Evolutionary conservation across 768 basidiomycete species (phyloP).

Genomic region (Rhodotorula graminis): DNA sequence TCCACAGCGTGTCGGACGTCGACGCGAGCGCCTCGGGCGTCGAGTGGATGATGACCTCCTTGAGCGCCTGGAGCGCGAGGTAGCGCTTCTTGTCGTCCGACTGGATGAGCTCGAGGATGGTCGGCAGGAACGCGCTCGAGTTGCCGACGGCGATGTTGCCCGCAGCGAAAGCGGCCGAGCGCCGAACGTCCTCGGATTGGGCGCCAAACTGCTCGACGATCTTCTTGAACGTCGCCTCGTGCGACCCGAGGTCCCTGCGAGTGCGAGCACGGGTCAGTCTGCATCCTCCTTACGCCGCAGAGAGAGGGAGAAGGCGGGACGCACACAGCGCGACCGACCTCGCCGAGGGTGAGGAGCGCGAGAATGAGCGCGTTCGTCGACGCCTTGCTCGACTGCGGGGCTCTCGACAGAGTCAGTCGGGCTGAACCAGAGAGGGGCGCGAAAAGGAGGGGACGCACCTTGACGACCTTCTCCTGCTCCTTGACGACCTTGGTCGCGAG

Average conservation of each 20-base stretch:
- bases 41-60: conserved; percentile 92
- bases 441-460: conserved; percentile 51
- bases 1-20: conserved; percentile 85
- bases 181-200: conserved; percentile 77
- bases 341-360: conserved; percentile 81
- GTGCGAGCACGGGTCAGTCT: neutral
- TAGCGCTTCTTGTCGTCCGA: conserved; percentile 72
- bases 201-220: conserved; percentile 69
- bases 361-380: conserved; percentile 67
- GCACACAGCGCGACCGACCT: conserved; percentile 71
- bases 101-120: conserved; percentile 59
- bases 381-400: conserved; percentile 47
- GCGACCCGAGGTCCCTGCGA: conserved; percentile 72
- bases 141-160: conserved; percentile 96
- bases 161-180: conserved; percentile 86
- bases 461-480: conserved; percentile 74
- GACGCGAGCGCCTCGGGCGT: conserved; percentile 75
- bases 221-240: conserved; percentile 69
- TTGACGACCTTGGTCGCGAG: conserved; percentile 78
- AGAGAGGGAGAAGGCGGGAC: neutral
- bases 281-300: too few species aligned
- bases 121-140: conserved; percentile 75
- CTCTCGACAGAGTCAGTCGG: neutral
- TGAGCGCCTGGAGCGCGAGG: conserved; percentile 82
- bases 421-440: too few species aligned